phyloP scores from a whole-genome alignment of 805 yeast species.

The Candida pseudoglaebosa region DNA sequence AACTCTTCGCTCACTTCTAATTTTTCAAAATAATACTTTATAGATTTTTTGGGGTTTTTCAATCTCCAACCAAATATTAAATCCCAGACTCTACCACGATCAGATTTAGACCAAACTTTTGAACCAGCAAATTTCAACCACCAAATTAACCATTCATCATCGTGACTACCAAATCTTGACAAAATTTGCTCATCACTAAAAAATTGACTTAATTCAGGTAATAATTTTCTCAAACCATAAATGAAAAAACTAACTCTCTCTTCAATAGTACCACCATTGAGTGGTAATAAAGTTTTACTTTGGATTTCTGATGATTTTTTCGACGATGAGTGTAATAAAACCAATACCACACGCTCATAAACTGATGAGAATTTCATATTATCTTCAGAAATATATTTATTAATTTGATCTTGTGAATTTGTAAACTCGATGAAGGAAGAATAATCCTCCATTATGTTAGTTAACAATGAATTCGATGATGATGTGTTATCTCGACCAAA shows the following conservation, averaged over 20 bases:
- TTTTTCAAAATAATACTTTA: conserved; percentile 28
- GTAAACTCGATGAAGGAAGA: conserved; percentile 26
- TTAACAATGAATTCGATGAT: conserved; percentile 22
- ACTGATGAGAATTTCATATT: conserved; percentile 58
- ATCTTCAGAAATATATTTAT: conserved; percentile 24
- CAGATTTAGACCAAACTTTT: conserved; percentile 74
- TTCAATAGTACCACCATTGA: conserved; percentile 61
- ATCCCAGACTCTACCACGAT: conserved; percentile 91
- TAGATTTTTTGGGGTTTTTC: conserved; percentile 25
- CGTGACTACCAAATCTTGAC: conserved; percentile 50
- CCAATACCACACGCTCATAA: conserved; percentile 72
- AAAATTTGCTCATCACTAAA: conserved; percentile 78
- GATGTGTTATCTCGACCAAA: conserved; percentile 48
- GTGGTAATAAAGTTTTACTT: conserved; percentile 38
- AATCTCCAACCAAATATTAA: conserved; percentile 71
- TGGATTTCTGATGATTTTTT: conserved; percentile 18
- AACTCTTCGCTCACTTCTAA: conserved; percentile 28
- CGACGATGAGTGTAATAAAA: conserved; percentile 70
- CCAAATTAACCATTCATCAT: conserved; percentile 90
- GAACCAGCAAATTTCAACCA: conserved; percentile 92
- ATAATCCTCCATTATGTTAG: conserved; percentile 34
- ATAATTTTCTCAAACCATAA: conserved; percentile 51
- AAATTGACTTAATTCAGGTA: conserved; percentile 75
- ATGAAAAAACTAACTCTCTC: conserved; percentile 68
- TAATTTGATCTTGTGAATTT: conserved; percentile 16